Evolutionary conservation across 164 flowering plant genomes (phyloP).

Genomic region (Nelumbo lutea): DNA sequence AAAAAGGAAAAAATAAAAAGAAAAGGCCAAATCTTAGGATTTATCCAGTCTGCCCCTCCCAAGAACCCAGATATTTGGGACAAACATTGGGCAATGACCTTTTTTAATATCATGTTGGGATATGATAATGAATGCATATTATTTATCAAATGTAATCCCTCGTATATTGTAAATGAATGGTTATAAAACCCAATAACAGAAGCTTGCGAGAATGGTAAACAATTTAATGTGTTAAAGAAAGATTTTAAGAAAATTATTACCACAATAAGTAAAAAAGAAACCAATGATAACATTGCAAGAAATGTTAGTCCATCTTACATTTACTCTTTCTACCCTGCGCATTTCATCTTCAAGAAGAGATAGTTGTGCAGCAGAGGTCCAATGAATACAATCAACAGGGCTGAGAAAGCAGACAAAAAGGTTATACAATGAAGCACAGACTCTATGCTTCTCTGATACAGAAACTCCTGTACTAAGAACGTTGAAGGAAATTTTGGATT

Average conservation of each 20-base stretch:
- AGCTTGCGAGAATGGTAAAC: neutral
- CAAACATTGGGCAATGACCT: neutral
- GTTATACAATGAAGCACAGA: neutral
- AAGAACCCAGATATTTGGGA: no score
- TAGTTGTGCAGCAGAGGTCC: constrained; percentile 92
- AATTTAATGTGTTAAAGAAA: neutral
- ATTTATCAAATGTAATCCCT: neutral
- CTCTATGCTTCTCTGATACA: neutral
- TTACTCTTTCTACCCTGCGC: constrained; percentile 93
- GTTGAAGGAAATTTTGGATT: neutral
- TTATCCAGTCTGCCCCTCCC: no score
- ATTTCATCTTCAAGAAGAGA: constrained; percentile 97
- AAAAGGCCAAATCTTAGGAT: no score
- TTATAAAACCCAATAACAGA: neutral
- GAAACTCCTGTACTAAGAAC: neutral
- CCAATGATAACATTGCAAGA: neutral
- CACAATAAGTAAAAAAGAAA: neutral
- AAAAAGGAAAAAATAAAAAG: no score
- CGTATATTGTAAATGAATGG: neutral
- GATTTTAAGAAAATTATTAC: neutral
- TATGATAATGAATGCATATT: neutral
- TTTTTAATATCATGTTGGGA: neutral
- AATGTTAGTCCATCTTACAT: constrained; percentile 47
- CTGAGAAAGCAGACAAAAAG: constrained; percentile 33
- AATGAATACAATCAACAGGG: constrained; percentile 97